Evolutionary conservation across 495 filamentous ascomycete species (phyloP).

Genomic region (Daldinia grandis): DNA sequence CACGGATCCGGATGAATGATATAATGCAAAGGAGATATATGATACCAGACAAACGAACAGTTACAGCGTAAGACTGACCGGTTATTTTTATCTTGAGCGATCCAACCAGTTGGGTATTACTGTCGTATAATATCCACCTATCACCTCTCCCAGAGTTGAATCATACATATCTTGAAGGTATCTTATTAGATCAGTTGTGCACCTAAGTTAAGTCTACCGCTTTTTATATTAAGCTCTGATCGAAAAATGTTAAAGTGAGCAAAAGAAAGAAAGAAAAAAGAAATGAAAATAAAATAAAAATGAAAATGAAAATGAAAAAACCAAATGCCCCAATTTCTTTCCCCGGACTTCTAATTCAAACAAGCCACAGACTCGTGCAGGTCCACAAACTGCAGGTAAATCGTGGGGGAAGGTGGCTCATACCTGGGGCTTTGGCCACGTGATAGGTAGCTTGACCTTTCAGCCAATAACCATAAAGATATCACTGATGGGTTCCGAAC

Average conservation of each 20-base stretch:
- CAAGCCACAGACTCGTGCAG: constrained; percentile 7
- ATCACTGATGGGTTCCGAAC: neutral
- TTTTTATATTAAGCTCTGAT: neutral
- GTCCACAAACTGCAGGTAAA: neutral
- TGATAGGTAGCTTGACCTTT: constrained; percentile 12
- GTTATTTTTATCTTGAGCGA: constrained; percentile 25
- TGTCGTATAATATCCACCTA: constrained; percentile 14
- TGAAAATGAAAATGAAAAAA: too few relatives aligned
- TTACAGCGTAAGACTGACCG: constrained; percentile 5
- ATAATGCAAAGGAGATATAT: neutral
- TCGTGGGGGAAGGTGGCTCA: constrained; percentile 39
- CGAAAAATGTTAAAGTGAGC: neutral
- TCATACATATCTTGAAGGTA: neutral
- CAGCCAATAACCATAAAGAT: neutral
- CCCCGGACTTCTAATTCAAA: constrained; percentile 16
- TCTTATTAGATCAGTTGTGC: neutral
- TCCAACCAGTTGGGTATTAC: constrained; percentile 31
- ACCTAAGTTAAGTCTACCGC: neutral
- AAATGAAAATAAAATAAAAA: too few relatives aligned
- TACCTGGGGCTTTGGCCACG: constrained; percentile 9
- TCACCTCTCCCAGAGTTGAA: neutral
- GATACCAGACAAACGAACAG: neutral
- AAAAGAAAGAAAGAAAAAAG: neutral
- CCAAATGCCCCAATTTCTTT: constrained; percentile 9
- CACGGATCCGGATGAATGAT: neutral